phyloP scores from a whole-genome alignment of 306 rosid species.

The Cucurbita ficifolia region DNA sequence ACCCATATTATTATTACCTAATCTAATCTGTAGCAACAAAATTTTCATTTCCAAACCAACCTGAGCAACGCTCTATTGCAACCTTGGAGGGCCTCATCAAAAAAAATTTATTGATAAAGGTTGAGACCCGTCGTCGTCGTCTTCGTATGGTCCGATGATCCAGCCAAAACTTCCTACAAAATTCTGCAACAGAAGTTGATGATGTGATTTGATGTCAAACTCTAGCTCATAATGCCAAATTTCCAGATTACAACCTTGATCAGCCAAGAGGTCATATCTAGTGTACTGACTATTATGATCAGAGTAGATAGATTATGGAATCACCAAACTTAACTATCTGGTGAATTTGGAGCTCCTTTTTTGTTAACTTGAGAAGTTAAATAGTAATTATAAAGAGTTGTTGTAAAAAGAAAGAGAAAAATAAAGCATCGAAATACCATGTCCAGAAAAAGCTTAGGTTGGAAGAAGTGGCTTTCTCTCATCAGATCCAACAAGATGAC shows the following conservation, averaged over 20 bases:
- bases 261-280: background rate
- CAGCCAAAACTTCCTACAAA: background rate
- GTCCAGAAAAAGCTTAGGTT: constrained; percentile 22
- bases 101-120: background rate
- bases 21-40: constrained; percentile 4
- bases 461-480: constrained; percentile 97
- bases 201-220: background rate
- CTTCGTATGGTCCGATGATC: background rate
- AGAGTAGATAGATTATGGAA: background rate
- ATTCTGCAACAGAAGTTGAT: background rate
- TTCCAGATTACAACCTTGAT: background rate
- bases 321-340: background rate
- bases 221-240: background rate
- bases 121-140: background rate
- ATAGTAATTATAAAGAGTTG: background rate
- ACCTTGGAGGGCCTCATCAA: background rate
- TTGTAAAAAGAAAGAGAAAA: background rate
- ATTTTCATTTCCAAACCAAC: constrained; percentile 4
- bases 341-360: background rate
- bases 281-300: background rate
- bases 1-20: constrained; percentile 4
- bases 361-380: background rate
- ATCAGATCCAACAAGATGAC: constrained; percentile 54
- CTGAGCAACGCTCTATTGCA: background rate
- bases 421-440: background rate